Conservation (phyloP, 805 yeast genomes). For the Candida xiaguanensis region DNA sequence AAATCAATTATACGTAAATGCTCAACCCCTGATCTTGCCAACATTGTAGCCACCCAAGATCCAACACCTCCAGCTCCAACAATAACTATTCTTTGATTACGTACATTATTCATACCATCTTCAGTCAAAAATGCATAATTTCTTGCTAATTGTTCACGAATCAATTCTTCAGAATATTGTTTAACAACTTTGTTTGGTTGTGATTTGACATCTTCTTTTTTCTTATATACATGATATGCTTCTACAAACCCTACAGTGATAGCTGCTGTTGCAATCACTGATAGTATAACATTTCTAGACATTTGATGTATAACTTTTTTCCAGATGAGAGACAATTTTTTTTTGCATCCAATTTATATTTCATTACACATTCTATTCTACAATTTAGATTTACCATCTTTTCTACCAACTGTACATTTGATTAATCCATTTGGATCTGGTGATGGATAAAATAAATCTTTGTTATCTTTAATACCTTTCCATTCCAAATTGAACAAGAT, state of each 20-base stretch:
- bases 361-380: slow-evolving; percentile 23
- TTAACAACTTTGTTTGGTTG: background rate
- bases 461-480: slow-evolving; percentile 79
- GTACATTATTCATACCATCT: slow-evolving; percentile 72
- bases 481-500: slow-evolving; percentile 75
- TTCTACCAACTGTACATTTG: slow-evolving; percentile 79
- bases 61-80: slow-evolving; percentile 99
- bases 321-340: background rate
- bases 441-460: slow-evolving; percentile 83
- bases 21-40: slow-evolving; percentile 86
- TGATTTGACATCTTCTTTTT: background rate
- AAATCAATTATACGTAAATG: slow-evolving; percentile 81
- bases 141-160: slow-evolving; percentile 88
- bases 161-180: slow-evolving; percentile 57
- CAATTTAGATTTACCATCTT: slow-evolving; percentile 39
- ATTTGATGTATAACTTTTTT: background rate
- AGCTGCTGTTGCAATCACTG: slow-evolving; percentile 27
- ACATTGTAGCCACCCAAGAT: slow-evolving; percentile 90
- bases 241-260: slow-evolving; percentile 35
- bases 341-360: slow-evolving; percentile 7
- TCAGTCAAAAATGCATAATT: slow-evolving; percentile 90
- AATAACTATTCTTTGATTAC: slow-evolving; percentile 69
- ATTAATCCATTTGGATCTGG: slow-evolving; percentile 93
- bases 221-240: slow-evolving; percentile 24
- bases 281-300: slow-evolving; percentile 11